Conservation (phyloP, 495 filamentous ascomycete genomes). For the Parachaetomium inaequale region DNA sequence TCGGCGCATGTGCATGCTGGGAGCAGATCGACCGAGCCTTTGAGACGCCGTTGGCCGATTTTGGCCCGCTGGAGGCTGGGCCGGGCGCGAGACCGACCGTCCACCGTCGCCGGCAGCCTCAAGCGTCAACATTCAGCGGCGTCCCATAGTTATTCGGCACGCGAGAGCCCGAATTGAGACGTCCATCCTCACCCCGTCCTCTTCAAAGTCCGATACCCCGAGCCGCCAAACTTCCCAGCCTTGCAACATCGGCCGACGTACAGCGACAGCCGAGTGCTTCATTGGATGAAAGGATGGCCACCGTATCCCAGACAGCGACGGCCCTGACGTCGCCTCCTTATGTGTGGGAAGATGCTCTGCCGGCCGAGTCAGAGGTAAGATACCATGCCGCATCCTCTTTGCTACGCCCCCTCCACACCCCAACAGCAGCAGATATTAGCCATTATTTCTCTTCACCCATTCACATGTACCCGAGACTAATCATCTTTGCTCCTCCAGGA, state of each 20-base stretch:
- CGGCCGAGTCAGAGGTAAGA: constrained; percentile 40
- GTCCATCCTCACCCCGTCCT: not conserved
- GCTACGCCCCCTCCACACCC: constrained; percentile 6
- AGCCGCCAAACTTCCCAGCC: not conserved
- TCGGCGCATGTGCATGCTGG: constrained; percentile 2
- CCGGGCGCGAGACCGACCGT: not conserved
- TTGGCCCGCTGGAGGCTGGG: constrained; percentile 22
- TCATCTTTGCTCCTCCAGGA: constrained; percentile 15
- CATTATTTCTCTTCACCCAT: not conserved
- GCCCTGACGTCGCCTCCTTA: constrained; percentile 50
- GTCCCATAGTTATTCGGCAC: not conserved
- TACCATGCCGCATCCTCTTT: not conserved
- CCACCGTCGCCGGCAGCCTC: constrained; percentile 14
- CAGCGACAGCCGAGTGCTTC: not conserved
- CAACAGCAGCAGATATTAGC: not conserved
- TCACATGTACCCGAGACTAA: constrained; percentile 1
- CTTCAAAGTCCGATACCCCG: not conserved
- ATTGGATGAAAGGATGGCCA: constrained; percentile 44
- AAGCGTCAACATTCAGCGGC: not conserved
- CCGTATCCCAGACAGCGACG: constrained; percentile 49
- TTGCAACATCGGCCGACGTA: constrained; percentile 16
- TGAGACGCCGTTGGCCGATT: constrained; percentile 17
- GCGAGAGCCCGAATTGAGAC: not conserved
- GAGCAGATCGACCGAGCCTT: not conserved
- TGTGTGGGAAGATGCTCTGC: constrained; percentile 51